Evolutionary conservation across 2,329 filamentous ascomycete species (phyloP).

Genomic region (Penicillium sclerotiorum): DNA sequence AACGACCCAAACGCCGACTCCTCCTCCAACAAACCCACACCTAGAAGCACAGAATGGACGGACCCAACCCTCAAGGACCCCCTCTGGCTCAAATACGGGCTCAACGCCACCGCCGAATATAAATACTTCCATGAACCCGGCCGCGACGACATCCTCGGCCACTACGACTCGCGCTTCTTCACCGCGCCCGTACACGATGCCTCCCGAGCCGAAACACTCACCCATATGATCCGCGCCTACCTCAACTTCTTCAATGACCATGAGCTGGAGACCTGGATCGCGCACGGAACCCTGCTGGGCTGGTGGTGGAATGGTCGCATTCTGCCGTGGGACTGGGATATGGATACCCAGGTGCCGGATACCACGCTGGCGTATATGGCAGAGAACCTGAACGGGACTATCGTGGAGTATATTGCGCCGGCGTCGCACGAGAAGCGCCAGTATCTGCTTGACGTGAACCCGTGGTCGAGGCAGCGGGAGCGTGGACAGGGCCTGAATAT

Average conservation of each 20-base stretch:
- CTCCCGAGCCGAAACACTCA: conserved; percentile 66
- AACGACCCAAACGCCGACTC: conserved; percentile 4
- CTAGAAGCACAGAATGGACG: neutral
- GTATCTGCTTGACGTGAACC: conserved; percentile 79
- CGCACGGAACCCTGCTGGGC: conserved; percentile 78
- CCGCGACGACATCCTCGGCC: conserved; percentile 61
- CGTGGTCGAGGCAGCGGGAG: conserved; percentile 63
- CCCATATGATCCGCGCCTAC: conserved; percentile 73
- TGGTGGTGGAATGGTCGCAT: conserved; percentile 87
- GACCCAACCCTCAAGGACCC: conserved; percentile 18
- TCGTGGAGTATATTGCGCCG: conserved; percentile 49
- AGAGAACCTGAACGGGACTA: conserved; percentile 68
- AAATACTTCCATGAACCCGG: conserved; percentile 72
- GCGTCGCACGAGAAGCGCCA: conserved; percentile 49
- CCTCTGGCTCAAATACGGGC: conserved; percentile 29
- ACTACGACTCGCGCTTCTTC: conserved; percentile 77
- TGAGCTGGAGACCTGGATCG: conserved; percentile 79
- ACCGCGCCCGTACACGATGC: conserved; percentile 64
- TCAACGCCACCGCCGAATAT: conserved; percentile 37
- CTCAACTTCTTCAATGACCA: conserved; percentile 66
- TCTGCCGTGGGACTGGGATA: conserved; percentile 82
- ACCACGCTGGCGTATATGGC: conserved; percentile 68
- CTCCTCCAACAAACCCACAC: neutral
- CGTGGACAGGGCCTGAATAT: conserved; percentile 72
- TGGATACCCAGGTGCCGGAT: conserved; percentile 77